These are phyloP conservation scores for Malania oleifera DNA, from an alignment of 164 flowering plant genomes.

Conservation along the genomic window DNA sequence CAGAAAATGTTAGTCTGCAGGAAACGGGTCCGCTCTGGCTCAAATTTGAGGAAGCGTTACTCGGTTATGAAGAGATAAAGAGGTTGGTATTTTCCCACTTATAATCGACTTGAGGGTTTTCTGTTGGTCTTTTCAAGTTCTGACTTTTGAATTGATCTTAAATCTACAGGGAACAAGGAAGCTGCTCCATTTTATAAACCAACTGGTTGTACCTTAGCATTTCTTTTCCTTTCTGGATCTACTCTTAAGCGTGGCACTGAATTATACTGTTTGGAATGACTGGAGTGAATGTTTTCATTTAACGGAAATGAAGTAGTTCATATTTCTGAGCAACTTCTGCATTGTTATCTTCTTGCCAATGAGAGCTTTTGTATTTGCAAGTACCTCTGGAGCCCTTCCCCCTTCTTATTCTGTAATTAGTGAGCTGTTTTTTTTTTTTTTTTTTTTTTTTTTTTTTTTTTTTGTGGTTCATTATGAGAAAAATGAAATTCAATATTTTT, in stretches of 20 bases:
- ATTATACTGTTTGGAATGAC: background rate
- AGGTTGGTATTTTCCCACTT: slow-evolving; percentile 24
- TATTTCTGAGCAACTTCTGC: background rate
- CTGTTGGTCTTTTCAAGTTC: background rate
- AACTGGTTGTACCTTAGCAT: background rate
- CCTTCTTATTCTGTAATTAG: no score
- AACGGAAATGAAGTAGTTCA: background rate
- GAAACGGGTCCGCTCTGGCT: slow-evolving; percentile 60
- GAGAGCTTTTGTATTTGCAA: no score
- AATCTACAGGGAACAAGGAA: slow-evolving; percentile 33
- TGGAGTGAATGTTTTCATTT: background rate
- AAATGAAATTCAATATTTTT: no score
- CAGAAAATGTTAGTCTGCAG: slow-evolving; percentile 63
- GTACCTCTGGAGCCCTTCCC: no score
- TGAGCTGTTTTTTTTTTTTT: no score
- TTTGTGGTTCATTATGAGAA: no score
- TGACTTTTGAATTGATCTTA: background rate
- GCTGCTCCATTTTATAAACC: slow-evolving; percentile 49
- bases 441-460: no score
- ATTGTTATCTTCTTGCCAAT: no score
- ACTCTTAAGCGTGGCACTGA: no score
- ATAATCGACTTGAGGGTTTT: background rate
- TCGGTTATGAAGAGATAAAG: slow-evolving; percentile 42
- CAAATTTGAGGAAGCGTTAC: slow-evolving; percentile 63
- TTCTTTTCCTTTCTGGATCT: background rate